Base-by-base conservation (phyloP, 1,139 yeast genomes). In the Waltiozyma solani region DNA sequence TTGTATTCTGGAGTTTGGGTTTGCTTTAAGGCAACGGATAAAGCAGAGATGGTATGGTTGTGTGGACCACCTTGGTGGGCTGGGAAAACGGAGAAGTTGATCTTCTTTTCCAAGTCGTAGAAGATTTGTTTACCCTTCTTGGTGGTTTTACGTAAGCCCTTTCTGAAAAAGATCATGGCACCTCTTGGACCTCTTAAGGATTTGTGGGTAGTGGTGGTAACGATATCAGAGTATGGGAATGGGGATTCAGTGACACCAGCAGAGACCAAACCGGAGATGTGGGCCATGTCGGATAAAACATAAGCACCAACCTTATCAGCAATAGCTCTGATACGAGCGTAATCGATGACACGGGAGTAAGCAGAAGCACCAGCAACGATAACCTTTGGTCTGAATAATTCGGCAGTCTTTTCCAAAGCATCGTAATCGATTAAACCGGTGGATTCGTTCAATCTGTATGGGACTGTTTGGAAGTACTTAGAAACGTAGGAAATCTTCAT, bases 61-160 rank as follows among this genome's bases (percentile, higher is more conserved):
- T 89, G 96, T 52, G 97, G 97, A 57, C 97, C 97, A 69, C 97
- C 97, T 71, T 89, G 97, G 64, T 89, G 96, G 43, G 95, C 97
- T 52, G 97, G 97, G 84, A 89, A 89, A 34, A 89, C 96, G 20
- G 95, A 84, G 60, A 89, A 89, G 71, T 89, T 89, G 64, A 89
- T 86, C 58, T 81, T 84, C 62, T 75, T 77, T 59, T 89, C 96
- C 58, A 89, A 74, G 47, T 87, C 96, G 63, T 86, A 89, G 43
- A 71, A 69, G 44, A 84, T 71, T 65, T 86, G 94, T 66, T 85
- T 84, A 51, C 96, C 96, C 57, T 81, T 80, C 70, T 85, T 85
- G 40, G 67, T 80, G 45, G 79, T 79, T 58, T 78, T 78, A 70
- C 91, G 79, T 44, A 85, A 73, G 51, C 96, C 96, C 62, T 82